phyloP scores from a whole-genome alignment of 306 rosid genomes.

The Quercus cerris region DNA sequence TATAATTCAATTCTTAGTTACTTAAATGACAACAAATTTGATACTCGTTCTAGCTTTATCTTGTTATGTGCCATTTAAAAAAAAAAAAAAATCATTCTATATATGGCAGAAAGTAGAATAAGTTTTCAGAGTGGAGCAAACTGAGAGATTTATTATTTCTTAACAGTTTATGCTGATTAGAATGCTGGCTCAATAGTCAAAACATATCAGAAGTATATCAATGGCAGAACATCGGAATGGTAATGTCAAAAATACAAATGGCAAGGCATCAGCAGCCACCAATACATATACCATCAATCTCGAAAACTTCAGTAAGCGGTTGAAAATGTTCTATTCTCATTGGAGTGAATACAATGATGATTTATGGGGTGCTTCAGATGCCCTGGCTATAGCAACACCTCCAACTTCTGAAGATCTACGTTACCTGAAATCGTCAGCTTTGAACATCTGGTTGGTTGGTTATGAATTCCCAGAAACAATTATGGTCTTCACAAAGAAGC shows the following conservation, averaged over 20 bases:
- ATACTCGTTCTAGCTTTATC: neutral
- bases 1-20: neutral
- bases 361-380: conserved; percentile 78
- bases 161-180: conserved; percentile 20
- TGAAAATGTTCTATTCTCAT: conserved; percentile 57
- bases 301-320: conserved; percentile 50
- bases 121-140: neutral
- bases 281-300: conserved; percentile 60
- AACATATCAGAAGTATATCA: conserved; percentile 7
- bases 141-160: conserved; percentile 9
- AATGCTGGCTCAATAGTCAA: conserved; percentile 6
- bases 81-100: neutral
- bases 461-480: conserved; percentile 94
- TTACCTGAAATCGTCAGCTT: conserved; percentile 81
- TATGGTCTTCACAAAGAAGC: conserved; percentile 77
- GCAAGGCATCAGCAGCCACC: conserved; percentile 54
- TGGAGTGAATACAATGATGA: conserved; percentile 66
- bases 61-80: neutral
- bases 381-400: conserved; percentile 65
- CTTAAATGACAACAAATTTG: neutral
- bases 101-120: neutral
- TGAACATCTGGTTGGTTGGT: conserved; percentile 80
- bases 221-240: conserved; percentile 93
- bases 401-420: conserved; percentile 91
- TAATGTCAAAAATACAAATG: conserved; percentile 52